Percentiles rank a stretch among this genome's conserved stretches.
These are phyloP conservation scores for Arachis stenosperma DNA, from an alignment of 306 rosid genomes.

Conservation along the genomic window DNA sequence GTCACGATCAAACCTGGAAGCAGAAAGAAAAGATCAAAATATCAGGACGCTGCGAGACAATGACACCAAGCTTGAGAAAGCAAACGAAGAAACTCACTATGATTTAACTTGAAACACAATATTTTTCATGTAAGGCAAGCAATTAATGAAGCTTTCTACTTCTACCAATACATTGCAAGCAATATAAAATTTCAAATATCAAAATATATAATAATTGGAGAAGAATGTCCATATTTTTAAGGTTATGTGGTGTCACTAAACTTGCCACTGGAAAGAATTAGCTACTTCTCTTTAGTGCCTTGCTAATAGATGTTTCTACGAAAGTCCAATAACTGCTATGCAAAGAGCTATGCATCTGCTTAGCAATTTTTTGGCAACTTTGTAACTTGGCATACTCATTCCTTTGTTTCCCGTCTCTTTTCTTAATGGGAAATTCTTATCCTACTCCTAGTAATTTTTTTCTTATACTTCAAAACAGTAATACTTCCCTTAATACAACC, in stretches of 20 bases:
- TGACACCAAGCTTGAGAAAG: neutral
- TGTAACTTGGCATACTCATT: neutral
- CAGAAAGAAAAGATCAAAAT: neutral
- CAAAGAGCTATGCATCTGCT: neutral
- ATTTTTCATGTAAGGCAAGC: neutral
- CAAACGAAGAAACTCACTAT: neutral
- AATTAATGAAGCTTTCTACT: neutral
- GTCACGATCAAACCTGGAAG: conserved; percentile 79
- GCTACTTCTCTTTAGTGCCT: neutral
- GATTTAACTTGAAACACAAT: neutral
- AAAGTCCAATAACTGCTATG: neutral
- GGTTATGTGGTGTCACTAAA: neutral
- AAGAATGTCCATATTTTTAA: conserved; percentile 15
- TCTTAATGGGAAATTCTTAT: neutral
- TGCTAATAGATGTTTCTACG: neutral
- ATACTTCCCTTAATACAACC: conserved; percentile 9
- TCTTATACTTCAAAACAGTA: neutral
- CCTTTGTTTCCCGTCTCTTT: neutral
- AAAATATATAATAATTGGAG: neutral
- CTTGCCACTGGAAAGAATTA: neutral
- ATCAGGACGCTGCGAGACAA: neutral
- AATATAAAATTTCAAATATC: conserved; percentile 19
- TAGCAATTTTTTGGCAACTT: conserved; percentile 4
- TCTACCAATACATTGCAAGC: neutral
- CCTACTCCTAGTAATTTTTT: neutral